A percentile compares a stretch with the other conserved stretches of the same genome.
These are phyloP conservation scores for Aspergillus carlsbadensis DNA, from an alignment of 495 filamentous ascomycete species.

Conservation along the genomic window DNA sequence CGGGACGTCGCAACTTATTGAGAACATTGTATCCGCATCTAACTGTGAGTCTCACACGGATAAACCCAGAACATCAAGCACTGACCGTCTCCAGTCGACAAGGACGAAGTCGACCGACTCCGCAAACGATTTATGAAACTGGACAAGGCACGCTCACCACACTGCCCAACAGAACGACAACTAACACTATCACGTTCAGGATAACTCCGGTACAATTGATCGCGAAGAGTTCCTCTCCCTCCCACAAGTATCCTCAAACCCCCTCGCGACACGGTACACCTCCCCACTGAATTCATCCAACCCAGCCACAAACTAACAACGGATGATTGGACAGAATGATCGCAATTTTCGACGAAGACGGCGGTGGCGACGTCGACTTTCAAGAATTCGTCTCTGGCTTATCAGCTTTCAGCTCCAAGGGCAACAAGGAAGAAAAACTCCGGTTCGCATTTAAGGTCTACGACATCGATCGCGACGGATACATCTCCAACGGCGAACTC, in stretches of 20 bases:
- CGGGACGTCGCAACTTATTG: constrained; percentile 85
- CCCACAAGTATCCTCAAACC: constrained; percentile 97
- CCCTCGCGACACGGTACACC: constrained; percentile 82
- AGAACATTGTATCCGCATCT: constrained; percentile 91
- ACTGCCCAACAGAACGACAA: constrained; percentile 5
- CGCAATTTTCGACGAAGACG: constrained; percentile 99
- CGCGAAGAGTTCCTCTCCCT: constrained; percentile 97
- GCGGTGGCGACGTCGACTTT: constrained; percentile 97
- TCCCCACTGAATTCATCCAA: neutral
- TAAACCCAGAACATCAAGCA: neutral
- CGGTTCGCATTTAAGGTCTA: constrained; percentile 99
- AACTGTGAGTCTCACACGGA: constrained; percentile 67
- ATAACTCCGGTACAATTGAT: constrained; percentile 96
- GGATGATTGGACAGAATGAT: constrained; percentile 71
- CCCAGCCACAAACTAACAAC: constrained; percentile 5
- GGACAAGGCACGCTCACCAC: constrained; percentile 73
- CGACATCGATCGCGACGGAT: constrained; percentile 98
- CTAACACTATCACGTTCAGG: constrained; percentile 49
- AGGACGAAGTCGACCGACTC: constrained; percentile 92
- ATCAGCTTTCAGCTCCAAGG: constrained; percentile 93
- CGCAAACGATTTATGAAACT: constrained; percentile 99
- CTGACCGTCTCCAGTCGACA: constrained; percentile 66
- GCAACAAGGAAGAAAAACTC: constrained; percentile 98
- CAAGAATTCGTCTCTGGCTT: constrained; percentile 97
- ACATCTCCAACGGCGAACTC: constrained; percentile 97